phyloP scores from a whole-genome alignment of 768 basidiomycete genomes.

The Tephrocybe sp. region DNA sequence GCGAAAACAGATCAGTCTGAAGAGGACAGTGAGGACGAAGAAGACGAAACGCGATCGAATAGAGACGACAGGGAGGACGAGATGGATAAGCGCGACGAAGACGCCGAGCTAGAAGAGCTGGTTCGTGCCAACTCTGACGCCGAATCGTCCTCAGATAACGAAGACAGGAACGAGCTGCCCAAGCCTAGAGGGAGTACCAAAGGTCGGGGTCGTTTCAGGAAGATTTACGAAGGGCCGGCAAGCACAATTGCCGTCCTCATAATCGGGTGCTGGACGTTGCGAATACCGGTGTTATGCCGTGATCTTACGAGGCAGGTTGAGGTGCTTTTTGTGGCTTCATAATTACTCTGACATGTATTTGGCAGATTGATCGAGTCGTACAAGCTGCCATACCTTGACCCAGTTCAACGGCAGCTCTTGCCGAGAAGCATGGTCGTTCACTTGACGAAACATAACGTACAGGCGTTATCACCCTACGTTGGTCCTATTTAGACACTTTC shows the following conservation, averaged over 20 bases:
- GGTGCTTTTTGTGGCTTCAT: slow-evolving; percentile 2
- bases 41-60: slow-evolving; percentile 1
- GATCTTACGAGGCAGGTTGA: slow-evolving; percentile 68
- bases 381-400: slow-evolving; percentile 79
- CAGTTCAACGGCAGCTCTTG: slow-evolving; percentile 47
- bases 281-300: slow-evolving; percentile 70
- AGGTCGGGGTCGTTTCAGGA: slow-evolving; percentile 16
- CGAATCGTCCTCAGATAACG: slow-evolving; percentile 29
- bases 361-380: slow-evolving; percentile 71
- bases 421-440: slow-evolving; percentile 62
- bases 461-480: slow-evolving; percentile 72
- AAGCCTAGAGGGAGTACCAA: slow-evolving; percentile 14
- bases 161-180: slow-evolving; percentile 10
- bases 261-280: slow-evolving; percentile 75
- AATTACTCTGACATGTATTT: slow-evolving; percentile 11
- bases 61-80: slow-evolving; percentile 7
- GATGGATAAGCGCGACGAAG: slow-evolving; percentile 18
- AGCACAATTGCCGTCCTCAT: slow-evolving; percentile 66
- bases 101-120: slow-evolving; percentile 40
- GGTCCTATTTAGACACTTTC: slow-evolving; percentile 24
- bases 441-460: slow-evolving; percentile 67
- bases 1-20: slow-evolving; percentile 12
- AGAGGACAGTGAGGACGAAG: slow-evolving; percentile 18
- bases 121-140: slow-evolving; percentile 43
- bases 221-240: slow-evolving; percentile 35